Percentiles rank a stretch among this genome's conserved stretches.
Conservation (phyloP, 2,329 filamentous ascomycete species). For the Colletotrichum tropicale region DNA sequence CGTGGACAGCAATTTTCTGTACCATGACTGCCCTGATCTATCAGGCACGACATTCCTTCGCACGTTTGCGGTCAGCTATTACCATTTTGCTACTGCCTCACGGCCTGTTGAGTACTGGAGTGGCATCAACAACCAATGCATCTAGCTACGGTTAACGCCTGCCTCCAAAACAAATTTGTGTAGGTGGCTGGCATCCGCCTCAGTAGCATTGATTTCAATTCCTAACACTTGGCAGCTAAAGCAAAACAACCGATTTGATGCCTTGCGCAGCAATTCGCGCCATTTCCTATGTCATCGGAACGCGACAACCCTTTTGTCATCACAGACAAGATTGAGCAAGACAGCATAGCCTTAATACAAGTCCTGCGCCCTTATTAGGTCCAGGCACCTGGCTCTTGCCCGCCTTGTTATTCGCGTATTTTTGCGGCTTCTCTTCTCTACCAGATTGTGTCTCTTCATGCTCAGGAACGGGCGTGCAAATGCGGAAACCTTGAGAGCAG, state of each 20-base stretch:
- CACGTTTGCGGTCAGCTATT: background rate
- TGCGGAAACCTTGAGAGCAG: background rate
- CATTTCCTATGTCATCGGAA: background rate
- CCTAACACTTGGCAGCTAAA: background rate
- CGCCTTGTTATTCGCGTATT: background rate
- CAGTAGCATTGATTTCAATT: background rate
- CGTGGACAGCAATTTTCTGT: background rate
- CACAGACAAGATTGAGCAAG: background rate
- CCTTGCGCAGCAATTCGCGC: background rate
- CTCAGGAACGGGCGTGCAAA: background rate
- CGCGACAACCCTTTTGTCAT: background rate
- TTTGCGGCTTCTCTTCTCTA: background rate
- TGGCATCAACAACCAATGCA: background rate
- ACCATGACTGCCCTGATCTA: background rate
- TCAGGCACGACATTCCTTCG: background rate
- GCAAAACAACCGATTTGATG: background rate
- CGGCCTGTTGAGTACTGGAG: background rate
- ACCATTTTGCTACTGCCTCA: background rate
- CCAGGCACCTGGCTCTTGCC: background rate
- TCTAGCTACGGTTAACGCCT: background rate
- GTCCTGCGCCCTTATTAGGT: background rate
- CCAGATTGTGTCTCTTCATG: background rate
- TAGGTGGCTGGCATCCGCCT: background rate
- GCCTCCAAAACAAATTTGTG: background rate
- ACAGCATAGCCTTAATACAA: slow-evolving; percentile 4